A percentile compares a stretch with the other conserved stretches of the same genome.
phyloP scores from a whole-genome alignment of 192 early-diverging fungal genomes.

The Entophlyctis helioformis region DNA sequence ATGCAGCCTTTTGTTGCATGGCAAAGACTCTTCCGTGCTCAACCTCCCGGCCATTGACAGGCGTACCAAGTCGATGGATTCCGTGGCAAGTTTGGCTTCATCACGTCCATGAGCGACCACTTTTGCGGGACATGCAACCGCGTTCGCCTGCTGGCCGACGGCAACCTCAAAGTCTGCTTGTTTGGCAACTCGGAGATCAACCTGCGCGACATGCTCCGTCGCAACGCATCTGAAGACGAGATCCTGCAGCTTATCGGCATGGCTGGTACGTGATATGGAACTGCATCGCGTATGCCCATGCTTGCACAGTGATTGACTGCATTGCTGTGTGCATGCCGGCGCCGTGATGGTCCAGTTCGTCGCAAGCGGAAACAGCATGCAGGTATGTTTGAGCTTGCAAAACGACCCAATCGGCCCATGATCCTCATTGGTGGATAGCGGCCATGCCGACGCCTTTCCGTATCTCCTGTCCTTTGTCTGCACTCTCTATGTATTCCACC shows the following conservation, averaged over 20 bases:
- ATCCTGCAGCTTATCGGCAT: conserved; percentile 57
- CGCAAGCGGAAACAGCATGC: conserved; percentile 90
- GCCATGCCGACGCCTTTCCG: background rate
- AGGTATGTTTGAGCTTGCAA: conserved; percentile 75
- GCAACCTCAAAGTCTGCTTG: conserved; percentile 83
- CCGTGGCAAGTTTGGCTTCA: conserved; percentile 86
- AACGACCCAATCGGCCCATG: conserved; percentile 87
- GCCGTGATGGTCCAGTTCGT: conserved; percentile 24
- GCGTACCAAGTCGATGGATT: conserved; percentile 67
- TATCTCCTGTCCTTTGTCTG: background rate
- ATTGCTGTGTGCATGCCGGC: background rate
- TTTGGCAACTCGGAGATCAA: conserved; percentile 90
- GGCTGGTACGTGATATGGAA: conserved; percentile 37
- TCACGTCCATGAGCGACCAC: conserved; percentile 95
- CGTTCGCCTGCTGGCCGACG: conserved; percentile 84
- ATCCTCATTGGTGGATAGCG: conserved; percentile 78
- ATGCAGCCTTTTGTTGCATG: no score
- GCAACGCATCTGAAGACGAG: conserved; percentile 48
- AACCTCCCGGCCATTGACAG: no score
- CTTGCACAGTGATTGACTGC: background rate
- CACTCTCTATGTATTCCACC: background rate
- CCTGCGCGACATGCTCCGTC: conserved; percentile 65
- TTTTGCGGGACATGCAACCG: conserved; percentile 94
- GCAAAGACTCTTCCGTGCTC: no score
- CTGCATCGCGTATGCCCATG: no score